Base-by-base conservation (phyloP, 1,284 basidiomycete genomes). In the Boletus albobrunnescens region DNA sequence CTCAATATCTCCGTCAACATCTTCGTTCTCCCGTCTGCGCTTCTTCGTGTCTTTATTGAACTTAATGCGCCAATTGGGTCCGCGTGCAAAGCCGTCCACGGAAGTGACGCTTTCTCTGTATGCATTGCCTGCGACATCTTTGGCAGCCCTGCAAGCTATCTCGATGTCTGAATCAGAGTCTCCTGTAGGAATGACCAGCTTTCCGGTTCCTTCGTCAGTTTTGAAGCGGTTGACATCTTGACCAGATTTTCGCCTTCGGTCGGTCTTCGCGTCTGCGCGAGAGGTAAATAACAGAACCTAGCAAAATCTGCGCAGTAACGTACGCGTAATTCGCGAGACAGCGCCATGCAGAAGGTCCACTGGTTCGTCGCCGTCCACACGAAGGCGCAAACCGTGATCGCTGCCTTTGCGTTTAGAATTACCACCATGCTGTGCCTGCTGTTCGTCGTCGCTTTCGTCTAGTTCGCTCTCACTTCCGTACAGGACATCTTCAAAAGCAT, bases 41-140 rank as follows among this genome's bases (percentile, higher is more conserved):
- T 93, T 90, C 71, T 94, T 95, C 22, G 91, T 95, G 63, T 97
- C 91, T 71, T 98, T 98, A 74, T 97, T 92, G 72, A 98, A 96
- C 70, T 93, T 95, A 63, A 98, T 72, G 30, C 81, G 82, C 16
- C 96, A 96, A 51, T 83, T 83, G 2, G 83, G 75, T 28, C 90
- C 90, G 26, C 92, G 82, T 1, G 81, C 85, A 69, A 93, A 91
- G 6, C 95, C 96, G 62, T 98, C 95, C 23, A 83, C 82, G 6
- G 89, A 88, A 10, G 84, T 85, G 47, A 93, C 66, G 45, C 77
- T 81, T 65, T 95, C 90, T 47, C 81, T 79, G 68, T 95, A 99
- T 1, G 93, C 94, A 11, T 72, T 76, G n/a, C 88, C 91, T 35
- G 75, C 87, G 4, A 84, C 76, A 28, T 83, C 79, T 31, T 74